phyloP scores from a whole-genome alignment of 805 yeast genomes.

The Kodamaea nitidulidarum region DNA sequence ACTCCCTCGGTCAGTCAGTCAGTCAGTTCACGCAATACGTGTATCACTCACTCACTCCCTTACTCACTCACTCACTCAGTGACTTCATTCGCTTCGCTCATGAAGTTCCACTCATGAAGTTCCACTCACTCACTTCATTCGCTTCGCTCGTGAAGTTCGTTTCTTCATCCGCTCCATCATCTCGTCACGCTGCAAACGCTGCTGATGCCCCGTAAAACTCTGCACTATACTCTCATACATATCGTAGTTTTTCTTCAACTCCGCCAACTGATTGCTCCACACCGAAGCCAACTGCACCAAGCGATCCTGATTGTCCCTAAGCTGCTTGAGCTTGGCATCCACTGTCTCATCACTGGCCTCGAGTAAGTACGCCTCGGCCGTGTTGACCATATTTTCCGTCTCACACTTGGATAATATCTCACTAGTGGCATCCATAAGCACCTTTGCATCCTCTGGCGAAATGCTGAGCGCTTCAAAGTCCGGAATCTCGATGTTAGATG shows the following conservation, averaged over 20 bases:
- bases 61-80: too few relatives aligned
- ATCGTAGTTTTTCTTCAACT: constrained; percentile 58
- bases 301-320: constrained; percentile 22
- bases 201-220: constrained; percentile 86
- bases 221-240: constrained; percentile 86
- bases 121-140: too few relatives aligned
- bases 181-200: constrained; percentile 59
- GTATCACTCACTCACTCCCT: too few relatives aligned
- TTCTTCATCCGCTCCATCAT: constrained; percentile 27
- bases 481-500: constrained; percentile 21
- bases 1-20: too few relatives aligned
- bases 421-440: constrained; percentile 22
- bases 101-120: too few relatives aligned
- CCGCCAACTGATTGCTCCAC: constrained; percentile 51
- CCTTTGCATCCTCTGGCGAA: constrained; percentile 22
- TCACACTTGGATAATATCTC: constrained; percentile 29
- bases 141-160: too few relatives aligned
- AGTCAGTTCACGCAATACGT: too few relatives aligned
- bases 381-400: constrained; percentile 31
- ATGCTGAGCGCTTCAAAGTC: constrained; percentile 30
- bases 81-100: too few relatives aligned
- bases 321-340: constrained; percentile 31
- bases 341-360: constrained; percentile 14
- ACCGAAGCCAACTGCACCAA: constrained; percentile 31
- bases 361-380: constrained; percentile 24